Evolutionary conservation across 306 rosid genomes (phyloP), one percentile per base, ranked within the genome.

Genomic region (Geum urbanum): DNA sequence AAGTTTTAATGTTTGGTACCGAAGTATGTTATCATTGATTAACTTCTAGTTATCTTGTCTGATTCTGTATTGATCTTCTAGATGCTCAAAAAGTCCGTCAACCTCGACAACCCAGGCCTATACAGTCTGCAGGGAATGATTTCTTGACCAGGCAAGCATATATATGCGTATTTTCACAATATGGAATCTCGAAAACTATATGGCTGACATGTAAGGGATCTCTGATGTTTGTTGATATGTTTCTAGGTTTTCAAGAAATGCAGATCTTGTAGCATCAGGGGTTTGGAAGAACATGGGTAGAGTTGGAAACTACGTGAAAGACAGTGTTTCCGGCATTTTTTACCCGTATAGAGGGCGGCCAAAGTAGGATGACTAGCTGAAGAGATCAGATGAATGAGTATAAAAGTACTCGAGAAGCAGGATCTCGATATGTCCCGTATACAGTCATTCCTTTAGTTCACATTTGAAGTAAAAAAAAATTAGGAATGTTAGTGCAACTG

Each of bases 101-200:
- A 41, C 49, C 65, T 56, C 74, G 3, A 43, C 56, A 44, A 60
- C 54, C 59, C 9, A 46, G 16, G 27, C 66, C 54, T 11, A 44
- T 48, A 24, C 64, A 15, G 9, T 58, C 65, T 14, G 43, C 66
- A 3, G 65, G 65, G 20, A 15, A 2, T 55, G 55, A 8, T 24
- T 70, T 70, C 55, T 56, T 70, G 54, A 70, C 49, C 55, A 70
- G 24, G 74, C 24, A 70, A 70, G 74, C 74, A 55, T 56, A 22
- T 5, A 9, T 55, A 54, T 4, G 20, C 43, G 44, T 41, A 22
- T 19, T 53, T 56, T 32, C 37, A 32, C n/a, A 39, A 41, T 46
- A 44, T 69, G 1, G 54, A 41, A 41, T 70, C 44, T 55, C 9
- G 1, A 6, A 15, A 40, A 41, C 27, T 24, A 11, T 43, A 44